A percentile compares a stretch with the other conserved stretches of the same genome.
Evolutionary conservation across 106 monocot species (phyloP).

Genomic region (Acorus calamus): DNA sequence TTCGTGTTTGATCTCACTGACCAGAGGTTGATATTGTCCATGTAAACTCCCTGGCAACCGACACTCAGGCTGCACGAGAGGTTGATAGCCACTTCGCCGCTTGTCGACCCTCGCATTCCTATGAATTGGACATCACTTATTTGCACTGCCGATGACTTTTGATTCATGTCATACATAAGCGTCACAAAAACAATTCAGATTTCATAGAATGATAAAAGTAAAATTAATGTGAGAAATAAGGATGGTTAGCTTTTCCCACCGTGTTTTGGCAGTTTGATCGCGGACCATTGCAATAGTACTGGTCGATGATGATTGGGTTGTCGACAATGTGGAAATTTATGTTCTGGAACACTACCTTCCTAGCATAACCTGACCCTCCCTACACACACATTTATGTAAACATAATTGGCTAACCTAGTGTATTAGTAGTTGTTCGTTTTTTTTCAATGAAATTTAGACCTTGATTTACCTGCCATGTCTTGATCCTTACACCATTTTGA

Average conservation of each 20-base stretch:
- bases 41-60: too few species aligned
- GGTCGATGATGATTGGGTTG: slow-evolving; percentile 24
- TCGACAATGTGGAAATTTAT: slow-evolving; percentile 3
- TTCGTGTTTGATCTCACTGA: too few species aligned
- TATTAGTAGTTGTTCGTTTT: too few species aligned
- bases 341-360: slow-evolving; percentile 9
- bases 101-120: too few species aligned
- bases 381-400: too few species aligned
- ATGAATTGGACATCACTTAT: too few species aligned
- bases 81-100: too few species aligned
- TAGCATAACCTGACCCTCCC: slow-evolving; percentile 14
- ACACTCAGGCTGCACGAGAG: too few species aligned
- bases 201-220: neutral
- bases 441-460: too few species aligned
- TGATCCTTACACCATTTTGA: slow-evolving; percentile 5
- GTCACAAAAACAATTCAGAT: neutral
- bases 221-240: neutral
- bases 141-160: slow-evolving; percentile 14
- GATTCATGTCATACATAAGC: neutral
- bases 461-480: too few species aligned
- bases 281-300: slow-evolving; percentile 16
- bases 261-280: neutral
- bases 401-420: too few species aligned
- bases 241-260: neutral
- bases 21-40: too few species aligned